Percentiles rank a stretch among this genome's conserved stretches.
These are phyloP conservation scores for Mycena citricolor DNA, from an alignment of 1,284 basidiomycete species.

Conservation along the genomic window DNA sequence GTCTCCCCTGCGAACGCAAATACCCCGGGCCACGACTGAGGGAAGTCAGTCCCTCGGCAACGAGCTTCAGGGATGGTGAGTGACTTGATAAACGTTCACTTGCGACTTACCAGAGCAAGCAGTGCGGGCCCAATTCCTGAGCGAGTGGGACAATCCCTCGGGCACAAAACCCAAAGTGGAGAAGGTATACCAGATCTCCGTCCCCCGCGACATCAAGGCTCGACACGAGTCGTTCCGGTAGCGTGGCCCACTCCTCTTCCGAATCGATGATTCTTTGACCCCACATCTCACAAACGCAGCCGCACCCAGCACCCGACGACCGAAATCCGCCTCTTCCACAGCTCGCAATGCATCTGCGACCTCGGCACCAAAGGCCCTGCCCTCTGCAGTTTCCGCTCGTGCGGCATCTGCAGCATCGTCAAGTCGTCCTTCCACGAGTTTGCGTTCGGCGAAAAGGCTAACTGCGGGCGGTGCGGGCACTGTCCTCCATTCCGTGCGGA, in stretches of 20 bases:
- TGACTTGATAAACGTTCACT: conserved; percentile 3
- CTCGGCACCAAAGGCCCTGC: conserved; percentile 49
- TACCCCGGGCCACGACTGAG: conserved; percentile 37
- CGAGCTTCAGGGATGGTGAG: conserved; percentile 43
- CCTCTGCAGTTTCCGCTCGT: conserved; percentile 56
- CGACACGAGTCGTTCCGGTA: conserved; percentile 50
- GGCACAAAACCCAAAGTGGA: conserved; percentile 41
- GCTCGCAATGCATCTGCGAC: conserved; percentile 64
- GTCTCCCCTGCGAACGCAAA: conserved; percentile 43
- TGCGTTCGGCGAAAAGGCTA: conserved; percentile 50
- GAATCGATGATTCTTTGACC: conserved; percentile 3
- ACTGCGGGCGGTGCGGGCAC: conserved; percentile 56
- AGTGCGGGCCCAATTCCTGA: conserved; percentile 45
- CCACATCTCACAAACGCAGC: conserved; percentile 17
- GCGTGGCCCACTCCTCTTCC: conserved; percentile 18
- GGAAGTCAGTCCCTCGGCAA: conserved; percentile 39
- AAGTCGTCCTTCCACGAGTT: conserved; percentile 55
- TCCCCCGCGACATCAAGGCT: conserved; percentile 39
- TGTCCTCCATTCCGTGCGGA: too few relatives aligned
- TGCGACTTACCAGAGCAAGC: conserved; percentile 7
- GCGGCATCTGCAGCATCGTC: conserved; percentile 58
- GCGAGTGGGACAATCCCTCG: conserved; percentile 47
- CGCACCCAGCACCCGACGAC: conserved; percentile 32
- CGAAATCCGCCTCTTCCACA: conserved; percentile 57
- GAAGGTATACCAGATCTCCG: conserved; percentile 51